phyloP scores from a whole-genome alignment of 805 yeast species.

The Lipomyces japonicus region DNA sequence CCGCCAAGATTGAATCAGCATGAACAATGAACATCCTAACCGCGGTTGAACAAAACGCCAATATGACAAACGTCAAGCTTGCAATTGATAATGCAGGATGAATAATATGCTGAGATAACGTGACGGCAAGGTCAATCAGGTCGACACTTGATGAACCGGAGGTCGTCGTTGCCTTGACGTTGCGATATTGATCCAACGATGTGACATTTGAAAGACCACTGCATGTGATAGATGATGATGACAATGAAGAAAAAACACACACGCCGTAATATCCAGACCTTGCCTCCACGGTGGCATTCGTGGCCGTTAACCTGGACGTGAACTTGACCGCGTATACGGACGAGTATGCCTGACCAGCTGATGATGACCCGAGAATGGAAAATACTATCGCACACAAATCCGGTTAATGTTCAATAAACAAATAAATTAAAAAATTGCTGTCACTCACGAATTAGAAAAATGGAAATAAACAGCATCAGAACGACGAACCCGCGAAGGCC shows the following conservation, averaged over 20 bases:
- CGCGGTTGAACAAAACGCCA: slow-evolving; percentile 29
- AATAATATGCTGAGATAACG: slow-evolving; percentile 34
- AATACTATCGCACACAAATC: slow-evolving; percentile 4
- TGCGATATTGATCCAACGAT: slow-evolving; percentile 1
- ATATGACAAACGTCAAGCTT: slow-evolving; percentile 36
- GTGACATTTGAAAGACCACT: slow-evolving; percentile 6
- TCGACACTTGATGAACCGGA: slow-evolving; percentile 18
- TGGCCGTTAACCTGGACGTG: background rate
- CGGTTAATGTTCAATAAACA: background rate
- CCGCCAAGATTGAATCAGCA: slow-evolving; percentile 9
- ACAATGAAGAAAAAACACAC: slow-evolving; percentile 11
- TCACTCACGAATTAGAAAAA: slow-evolving; percentile 19
- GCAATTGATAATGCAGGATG: slow-evolving; percentile 44
- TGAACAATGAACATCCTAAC: background rate
- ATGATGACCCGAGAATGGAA: slow-evolving; percentile 22
- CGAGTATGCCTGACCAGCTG: slow-evolving; percentile 16
- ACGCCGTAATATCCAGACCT: slow-evolving; percentile 23
- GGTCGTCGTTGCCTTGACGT: slow-evolving; percentile 3
- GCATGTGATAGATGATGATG: slow-evolving; percentile 6
- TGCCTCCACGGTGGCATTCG: slow-evolving; percentile 11
- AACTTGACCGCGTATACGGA: slow-evolving; percentile 21
- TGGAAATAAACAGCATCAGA: slow-evolving; percentile 12
- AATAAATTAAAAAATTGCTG: background rate
- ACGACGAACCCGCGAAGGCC: slow-evolving; percentile 3
- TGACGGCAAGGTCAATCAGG: slow-evolving; percentile 16